Evolutionary conservation across 805 yeast genomes (phyloP).

Genomic region (Myxozyma sirexii): DNA sequence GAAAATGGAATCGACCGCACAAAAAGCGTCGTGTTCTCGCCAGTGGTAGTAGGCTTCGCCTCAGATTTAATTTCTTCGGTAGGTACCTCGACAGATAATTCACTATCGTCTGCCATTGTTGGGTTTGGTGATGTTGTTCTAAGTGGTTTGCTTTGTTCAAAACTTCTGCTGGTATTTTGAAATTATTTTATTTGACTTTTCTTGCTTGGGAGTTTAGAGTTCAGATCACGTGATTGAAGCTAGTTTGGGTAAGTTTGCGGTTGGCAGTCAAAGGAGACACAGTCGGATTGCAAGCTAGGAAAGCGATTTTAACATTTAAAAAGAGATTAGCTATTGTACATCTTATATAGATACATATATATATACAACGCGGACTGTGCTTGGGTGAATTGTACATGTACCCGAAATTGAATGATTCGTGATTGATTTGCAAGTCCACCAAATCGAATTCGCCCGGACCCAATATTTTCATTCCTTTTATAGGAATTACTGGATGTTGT

Average conservation of each 20-base stretch:
- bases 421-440: no score
- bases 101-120: conserved; percentile 2
- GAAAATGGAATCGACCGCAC: conserved; percentile 81
- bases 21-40: conserved; percentile 59
- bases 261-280: neutral
- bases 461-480: no score
- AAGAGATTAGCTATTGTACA: neutral
- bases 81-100: neutral
- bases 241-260: neutral
- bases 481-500: no score
- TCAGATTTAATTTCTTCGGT: neutral
- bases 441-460: no score
- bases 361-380: no score
- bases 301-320: neutral
- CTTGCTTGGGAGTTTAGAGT: conserved; percentile 24
- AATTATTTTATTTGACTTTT: neutral
- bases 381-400: no score
- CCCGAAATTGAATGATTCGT: no score
- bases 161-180: neutral
- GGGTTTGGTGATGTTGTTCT: neutral
- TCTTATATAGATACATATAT: no score
- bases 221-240: conserved; percentile 1
- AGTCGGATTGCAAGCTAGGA: no score
- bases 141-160: neutral
- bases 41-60: neutral